Conservation (phyloP, 805 yeast genomes). For the Starmerella vitae region DNA sequence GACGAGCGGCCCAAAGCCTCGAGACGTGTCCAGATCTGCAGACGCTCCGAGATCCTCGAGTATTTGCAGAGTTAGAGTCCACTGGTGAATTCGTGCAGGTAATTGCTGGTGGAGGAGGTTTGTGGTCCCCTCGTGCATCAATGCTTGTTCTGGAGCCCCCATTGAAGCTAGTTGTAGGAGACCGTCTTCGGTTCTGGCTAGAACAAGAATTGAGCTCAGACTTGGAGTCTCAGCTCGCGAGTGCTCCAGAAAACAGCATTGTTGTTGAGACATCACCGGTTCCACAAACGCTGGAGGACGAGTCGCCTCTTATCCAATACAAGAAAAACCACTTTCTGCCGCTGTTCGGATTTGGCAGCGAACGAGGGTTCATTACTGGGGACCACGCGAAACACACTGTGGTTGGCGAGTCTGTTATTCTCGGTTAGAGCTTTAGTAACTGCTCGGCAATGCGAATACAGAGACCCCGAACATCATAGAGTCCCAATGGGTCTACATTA, state of each 20-base stretch:
- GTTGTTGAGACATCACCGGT: constrained; percentile 24
- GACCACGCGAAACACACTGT: constrained; percentile 24
- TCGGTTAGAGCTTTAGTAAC: too few species aligned
- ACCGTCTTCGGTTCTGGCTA: constrained; percentile 32
- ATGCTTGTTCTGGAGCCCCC: constrained; percentile 53
- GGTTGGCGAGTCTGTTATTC: constrained; percentile 20
- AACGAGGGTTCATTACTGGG: constrained; percentile 24
- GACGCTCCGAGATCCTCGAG: constrained; percentile 15
- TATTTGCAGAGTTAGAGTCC: constrained; percentile 19
- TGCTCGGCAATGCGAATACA: too few species aligned
- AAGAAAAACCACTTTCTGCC: constrained; percentile 17
- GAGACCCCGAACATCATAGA: too few species aligned
- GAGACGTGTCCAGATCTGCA: constrained; percentile 27
- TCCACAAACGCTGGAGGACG: constrained; percentile 19
- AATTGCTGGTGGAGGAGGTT: constrained; percentile 66
- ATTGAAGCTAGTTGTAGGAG: constrained; percentile 36
- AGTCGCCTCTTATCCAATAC: constrained; percentile 12
- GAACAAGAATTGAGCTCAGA: constrained; percentile 12
- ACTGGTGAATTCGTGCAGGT: constrained; percentile 34
- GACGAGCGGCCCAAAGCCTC: constrained; percentile 45
- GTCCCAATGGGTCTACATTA: too few species aligned
- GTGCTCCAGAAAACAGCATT: constrained; percentile 10
- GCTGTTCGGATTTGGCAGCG: constrained; percentile 26
- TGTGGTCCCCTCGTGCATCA: constrained; percentile 59
- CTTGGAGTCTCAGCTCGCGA: constrained; percentile 16